These are phyloP conservation scores for Citrus hindsii DNA, from an alignment of 345 rosid species.

Conservation along the genomic window DNA sequence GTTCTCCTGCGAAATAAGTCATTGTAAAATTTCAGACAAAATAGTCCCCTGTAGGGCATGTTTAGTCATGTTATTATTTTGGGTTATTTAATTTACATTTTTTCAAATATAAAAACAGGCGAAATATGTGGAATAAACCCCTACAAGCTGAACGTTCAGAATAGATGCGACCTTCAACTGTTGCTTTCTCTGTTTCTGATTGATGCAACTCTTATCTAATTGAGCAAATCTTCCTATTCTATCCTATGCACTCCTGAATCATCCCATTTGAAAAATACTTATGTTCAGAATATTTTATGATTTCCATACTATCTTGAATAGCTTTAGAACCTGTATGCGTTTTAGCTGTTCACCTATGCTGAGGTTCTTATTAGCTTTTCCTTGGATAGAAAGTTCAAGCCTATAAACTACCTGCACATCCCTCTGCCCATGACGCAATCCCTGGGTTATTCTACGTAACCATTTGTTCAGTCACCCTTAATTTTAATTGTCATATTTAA, in stretches of 20 bases:
- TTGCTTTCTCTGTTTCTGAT: not conserved
- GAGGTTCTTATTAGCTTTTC: not conserved
- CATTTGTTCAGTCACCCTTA: not conserved
- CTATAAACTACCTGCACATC: not conserved
- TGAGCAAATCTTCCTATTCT: not conserved
- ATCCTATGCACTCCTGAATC: not conserved
- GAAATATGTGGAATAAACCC: not conserved
- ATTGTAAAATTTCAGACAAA: not conserved
- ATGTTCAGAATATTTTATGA: not conserved
- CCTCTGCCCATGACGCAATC: not conserved
- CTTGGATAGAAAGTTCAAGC: not conserved
- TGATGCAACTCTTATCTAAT: not conserved
- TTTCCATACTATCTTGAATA: not conserved
- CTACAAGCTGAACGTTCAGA: not conserved
- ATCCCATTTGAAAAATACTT: not conserved
- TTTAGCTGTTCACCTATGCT: not conserved
- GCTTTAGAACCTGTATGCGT: not conserved
- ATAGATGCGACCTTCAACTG: not conserved
- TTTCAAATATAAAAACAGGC: not conserved
- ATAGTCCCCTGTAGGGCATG: not conserved
- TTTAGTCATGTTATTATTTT: not conserved
- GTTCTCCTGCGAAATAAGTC: conserved; percentile 44
- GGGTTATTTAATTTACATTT: not conserved
- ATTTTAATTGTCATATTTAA: not conserved
- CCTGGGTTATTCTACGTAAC: not conserved